phyloP scores from a whole-genome alignment of 2,329 filamentous ascomycete genomes.

The Aspergillus floridensis region DNA sequence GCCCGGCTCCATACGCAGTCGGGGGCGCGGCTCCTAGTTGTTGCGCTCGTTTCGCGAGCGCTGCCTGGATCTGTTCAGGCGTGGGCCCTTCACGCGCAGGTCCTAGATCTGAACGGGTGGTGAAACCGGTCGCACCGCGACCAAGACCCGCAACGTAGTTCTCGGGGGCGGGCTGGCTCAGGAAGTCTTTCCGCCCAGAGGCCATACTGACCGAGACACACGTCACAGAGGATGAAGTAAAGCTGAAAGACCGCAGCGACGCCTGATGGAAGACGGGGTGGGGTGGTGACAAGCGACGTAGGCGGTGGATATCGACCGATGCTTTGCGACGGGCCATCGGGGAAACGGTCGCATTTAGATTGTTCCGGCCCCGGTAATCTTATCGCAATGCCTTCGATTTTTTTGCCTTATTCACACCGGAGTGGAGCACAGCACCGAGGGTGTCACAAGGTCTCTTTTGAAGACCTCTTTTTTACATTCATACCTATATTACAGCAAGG shows the following conservation, averaged over 20 bases:
- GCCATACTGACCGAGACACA: constrained; percentile 49
- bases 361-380: constrained; percentile 22
- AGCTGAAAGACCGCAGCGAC: not conserved
- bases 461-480: not conserved
- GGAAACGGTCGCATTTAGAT: constrained; percentile 12
- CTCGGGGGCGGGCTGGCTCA: constrained; percentile 79
- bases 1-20: constrained; percentile 69
- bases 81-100: constrained; percentile 92
- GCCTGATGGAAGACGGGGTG: not conserved
- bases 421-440: not conserved
- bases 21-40: constrained; percentile 71
- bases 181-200: constrained; percentile 71
- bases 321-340: constrained; percentile 4
- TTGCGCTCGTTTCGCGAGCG: constrained; percentile 87
- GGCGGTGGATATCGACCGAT: not conserved
- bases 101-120: constrained; percentile 92
- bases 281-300: not conserved
- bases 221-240: not conserved
- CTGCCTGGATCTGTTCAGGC: constrained; percentile 97
- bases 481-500: not conserved
- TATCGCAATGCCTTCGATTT: constrained; percentile 18
- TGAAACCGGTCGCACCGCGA: constrained; percentile 96
- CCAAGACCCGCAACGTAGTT: constrained; percentile 95
- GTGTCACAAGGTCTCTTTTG: not conserved
- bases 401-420: constrained; percentile 1